Conservation (phyloP, 495 filamentous ascomycete species). For the Lophiostoma macrostomum region DNA sequence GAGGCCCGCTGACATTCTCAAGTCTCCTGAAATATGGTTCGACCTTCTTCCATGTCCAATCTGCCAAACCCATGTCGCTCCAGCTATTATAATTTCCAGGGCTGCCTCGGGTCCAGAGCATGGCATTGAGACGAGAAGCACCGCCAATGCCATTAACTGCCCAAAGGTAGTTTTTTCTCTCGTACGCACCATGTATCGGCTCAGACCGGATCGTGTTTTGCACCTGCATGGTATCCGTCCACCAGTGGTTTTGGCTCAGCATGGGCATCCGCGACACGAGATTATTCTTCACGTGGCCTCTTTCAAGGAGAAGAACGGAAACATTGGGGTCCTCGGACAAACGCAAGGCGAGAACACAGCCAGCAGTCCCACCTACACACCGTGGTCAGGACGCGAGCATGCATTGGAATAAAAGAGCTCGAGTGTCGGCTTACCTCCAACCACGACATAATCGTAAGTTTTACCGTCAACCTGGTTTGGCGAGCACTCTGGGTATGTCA, state of each 20-base stretch:
- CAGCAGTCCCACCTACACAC: slow-evolving; percentile 17
- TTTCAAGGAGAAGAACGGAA: slow-evolving; percentile 21
- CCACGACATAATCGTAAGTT: slow-evolving; percentile 19
- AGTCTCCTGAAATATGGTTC: slow-evolving; percentile 20
- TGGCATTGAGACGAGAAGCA: slow-evolving; percentile 22
- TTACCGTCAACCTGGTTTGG: slow-evolving; percentile 13
- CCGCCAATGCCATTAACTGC: slow-evolving; percentile 21
- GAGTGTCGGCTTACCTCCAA: slow-evolving; percentile 18
- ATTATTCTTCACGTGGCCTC: slow-evolving; percentile 24
- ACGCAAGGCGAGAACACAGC: slow-evolving; percentile 21
- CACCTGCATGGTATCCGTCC: slow-evolving; percentile 21
- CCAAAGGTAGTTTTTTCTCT: slow-evolving; percentile 19
- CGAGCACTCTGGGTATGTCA: slow-evolving; percentile 18
- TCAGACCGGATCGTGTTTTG: slow-evolving; percentile 23
- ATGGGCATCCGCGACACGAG: slow-evolving; percentile 21
- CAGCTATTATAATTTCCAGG: slow-evolving; percentile 17
- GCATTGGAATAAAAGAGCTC: not conserved
- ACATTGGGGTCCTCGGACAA: slow-evolving; percentile 15
- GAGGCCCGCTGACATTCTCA: slow-evolving; percentile 11
- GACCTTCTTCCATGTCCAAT: slow-evolving; percentile 23
- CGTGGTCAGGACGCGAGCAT: slow-evolving; percentile 1
- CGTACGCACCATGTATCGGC: slow-evolving; percentile 15
- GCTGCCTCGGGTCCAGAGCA: slow-evolving; percentile 24
- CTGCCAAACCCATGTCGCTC: slow-evolving; percentile 12
- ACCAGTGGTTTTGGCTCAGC: slow-evolving; percentile 18